These are phyloP conservation scores for Sclerotinia trifoliorum DNA, from an alignment of 2,329 filamentous ascomycete genomes.

Conservation along the genomic window DNA sequence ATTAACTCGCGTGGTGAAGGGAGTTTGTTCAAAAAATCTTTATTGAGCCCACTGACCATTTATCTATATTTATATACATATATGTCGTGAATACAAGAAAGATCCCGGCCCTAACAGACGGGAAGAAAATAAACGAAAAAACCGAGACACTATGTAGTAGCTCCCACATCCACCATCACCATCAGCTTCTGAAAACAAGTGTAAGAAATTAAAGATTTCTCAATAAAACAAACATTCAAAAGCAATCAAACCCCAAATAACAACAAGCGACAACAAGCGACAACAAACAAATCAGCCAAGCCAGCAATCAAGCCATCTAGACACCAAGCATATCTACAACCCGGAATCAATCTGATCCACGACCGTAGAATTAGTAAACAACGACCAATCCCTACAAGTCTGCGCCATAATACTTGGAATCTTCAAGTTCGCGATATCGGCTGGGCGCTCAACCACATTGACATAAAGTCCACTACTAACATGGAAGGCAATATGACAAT, in stretches of 20 bases:
- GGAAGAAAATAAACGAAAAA: no score
- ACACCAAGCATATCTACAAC: conserved; percentile 12
- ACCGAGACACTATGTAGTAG: background rate
- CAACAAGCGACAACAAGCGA: background rate
- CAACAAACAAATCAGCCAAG: background rate
- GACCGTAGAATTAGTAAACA: conserved; percentile 49
- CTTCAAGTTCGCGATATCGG: conserved; percentile 43
- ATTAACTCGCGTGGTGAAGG: no score
- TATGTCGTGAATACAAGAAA: background rate
- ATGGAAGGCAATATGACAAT: conserved; percentile 54
- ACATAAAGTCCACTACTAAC: conserved; percentile 45
- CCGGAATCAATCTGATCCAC: conserved; percentile 55
- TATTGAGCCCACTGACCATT: background rate
- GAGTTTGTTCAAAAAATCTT: background rate
- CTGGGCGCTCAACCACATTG: conserved; percentile 45
- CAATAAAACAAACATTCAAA: background rate
- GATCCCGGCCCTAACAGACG: no score
- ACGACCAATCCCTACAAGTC: conserved; percentile 53
- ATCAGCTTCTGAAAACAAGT: background rate
- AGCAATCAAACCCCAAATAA: background rate
- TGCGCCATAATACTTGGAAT: conserved; percentile 53
- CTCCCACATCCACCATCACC: background rate
- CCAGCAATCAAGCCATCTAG: background rate
- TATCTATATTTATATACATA: no score
- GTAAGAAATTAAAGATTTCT: background rate